Conservation (phyloP, 257 asterid genomes). For the Anisodus acutangulus region DNA sequence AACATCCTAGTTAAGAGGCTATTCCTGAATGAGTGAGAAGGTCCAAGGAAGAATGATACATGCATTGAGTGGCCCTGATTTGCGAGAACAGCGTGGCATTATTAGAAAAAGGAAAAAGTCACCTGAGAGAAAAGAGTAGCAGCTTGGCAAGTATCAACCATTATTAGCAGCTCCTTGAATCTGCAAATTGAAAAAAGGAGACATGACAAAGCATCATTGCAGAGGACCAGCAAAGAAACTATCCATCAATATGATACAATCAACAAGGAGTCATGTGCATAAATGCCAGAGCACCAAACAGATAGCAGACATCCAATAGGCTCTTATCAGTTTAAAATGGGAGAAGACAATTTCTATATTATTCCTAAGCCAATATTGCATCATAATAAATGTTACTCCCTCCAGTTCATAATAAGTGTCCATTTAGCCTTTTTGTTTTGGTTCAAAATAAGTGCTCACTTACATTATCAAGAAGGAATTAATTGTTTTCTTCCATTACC, state of each 20-base stretch:
- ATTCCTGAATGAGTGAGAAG: not conserved
- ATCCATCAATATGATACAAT: conserved; percentile 16
- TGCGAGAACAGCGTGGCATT: not conserved
- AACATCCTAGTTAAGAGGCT: not conserved
- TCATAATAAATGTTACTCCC: not conserved
- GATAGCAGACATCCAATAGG: conserved; percentile 1
- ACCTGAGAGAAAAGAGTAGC: conserved; percentile 98
- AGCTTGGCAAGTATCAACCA: conserved; percentile 99
- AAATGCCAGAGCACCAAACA: conserved; percentile 2
- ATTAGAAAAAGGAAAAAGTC: conserved; percentile 28
- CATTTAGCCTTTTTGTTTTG: too few relatives aligned
- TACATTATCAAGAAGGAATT: too few relatives aligned
- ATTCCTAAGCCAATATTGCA: conserved; percentile 2
- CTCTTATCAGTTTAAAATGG: conserved; percentile 11
- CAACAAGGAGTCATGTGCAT: not conserved
- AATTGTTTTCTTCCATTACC: too few relatives aligned
- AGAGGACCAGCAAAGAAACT: conserved; percentile 25
- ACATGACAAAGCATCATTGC: conserved; percentile 26
- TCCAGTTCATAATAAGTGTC: too few relatives aligned
- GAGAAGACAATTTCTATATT: not conserved
- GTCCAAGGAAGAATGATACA: not conserved
- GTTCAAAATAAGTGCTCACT: too few relatives aligned
- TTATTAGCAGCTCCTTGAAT: conserved; percentile 94
- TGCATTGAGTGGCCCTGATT: not conserved
- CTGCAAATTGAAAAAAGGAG: conserved; percentile 49